Percentiles rank a stretch among this genome's conserved stretches.
These are phyloP conservation scores for Fusarium sp. DNA, from an alignment of 2,329 filamentous ascomycete genomes.

Conservation along the genomic window DNA sequence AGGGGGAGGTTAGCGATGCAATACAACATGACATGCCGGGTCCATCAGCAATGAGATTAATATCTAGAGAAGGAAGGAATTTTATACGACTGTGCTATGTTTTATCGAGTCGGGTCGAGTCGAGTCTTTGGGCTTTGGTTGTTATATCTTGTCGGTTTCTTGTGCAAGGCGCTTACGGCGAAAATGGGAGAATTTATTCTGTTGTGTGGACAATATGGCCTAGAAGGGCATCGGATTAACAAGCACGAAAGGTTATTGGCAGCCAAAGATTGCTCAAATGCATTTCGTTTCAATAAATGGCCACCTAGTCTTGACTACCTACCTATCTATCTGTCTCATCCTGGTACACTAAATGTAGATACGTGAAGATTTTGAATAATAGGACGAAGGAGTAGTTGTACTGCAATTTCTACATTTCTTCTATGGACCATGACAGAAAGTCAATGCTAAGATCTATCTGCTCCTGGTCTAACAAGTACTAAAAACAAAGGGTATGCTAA, in stretches of 20 bases:
- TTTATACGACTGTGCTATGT: conserved; percentile 5
- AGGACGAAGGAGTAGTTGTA: neutral
- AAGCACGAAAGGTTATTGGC: conserved; percentile 9
- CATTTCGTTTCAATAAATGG: conserved; percentile 10
- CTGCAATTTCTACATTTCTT: neutral
- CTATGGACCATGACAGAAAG: conserved; percentile 17
- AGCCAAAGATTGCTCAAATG: conserved; percentile 25
- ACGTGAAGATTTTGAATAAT: neutral
- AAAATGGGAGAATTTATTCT: conserved; percentile 14
- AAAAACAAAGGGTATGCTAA: conserved; percentile 25
- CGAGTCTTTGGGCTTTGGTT: neutral
- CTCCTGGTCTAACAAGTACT: conserved; percentile 18
- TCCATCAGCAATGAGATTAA: conserved; percentile 20
- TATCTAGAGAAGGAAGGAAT: conserved; percentile 18
- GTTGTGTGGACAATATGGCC: conserved; percentile 2
- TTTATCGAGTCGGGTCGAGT: conserved; percentile 16
- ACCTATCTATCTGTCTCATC: neutral
- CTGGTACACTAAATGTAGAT: neutral
- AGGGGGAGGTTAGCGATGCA: conserved; percentile 14
- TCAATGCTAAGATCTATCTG: conserved; percentile 7
- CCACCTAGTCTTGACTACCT: conserved; percentile 3
- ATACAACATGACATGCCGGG: conserved; percentile 10
- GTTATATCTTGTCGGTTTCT: conserved; percentile 5
- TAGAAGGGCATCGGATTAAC: neutral
- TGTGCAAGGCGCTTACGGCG: conserved; percentile 16